Evolutionary conservation across 208 protist species (phyloP), one percentile per base, ranked within the genome.

Genomic region (Trypanosomatidae sp.): DNA sequence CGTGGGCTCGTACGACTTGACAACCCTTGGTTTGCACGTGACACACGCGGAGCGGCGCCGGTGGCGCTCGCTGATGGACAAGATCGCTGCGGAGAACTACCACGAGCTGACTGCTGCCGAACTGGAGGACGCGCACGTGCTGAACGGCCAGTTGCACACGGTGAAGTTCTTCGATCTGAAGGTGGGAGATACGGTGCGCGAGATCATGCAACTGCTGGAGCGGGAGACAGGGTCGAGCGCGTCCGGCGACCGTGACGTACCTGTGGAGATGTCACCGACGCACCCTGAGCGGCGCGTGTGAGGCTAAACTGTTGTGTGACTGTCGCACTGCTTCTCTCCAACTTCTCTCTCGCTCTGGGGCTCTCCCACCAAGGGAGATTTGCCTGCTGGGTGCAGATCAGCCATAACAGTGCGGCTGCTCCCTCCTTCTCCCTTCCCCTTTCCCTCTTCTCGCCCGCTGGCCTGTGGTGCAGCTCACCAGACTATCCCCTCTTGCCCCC

Each of bases 151-250:
- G 76, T 81, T 96, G 53, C 91, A 94, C 81, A 93, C 89, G 19
- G 79, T 93, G 28, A 96, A 96, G 71, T 94, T 96, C 66, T 86
- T 94, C 68, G 91, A 96, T 70, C 59, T 94, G 55, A 94, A 94
- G 78, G 79, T 96, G 46, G 91, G 91, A 28, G 91, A 96, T 71
- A 89, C 88, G 25, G 82, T 93, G 67, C 74, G 86, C 25, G 91
- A 96, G 71, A 91, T 96, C 41, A 59, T 96, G 77, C 80, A 88
- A 53, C 53, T 91, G 15, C 66, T 91, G 47, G 79, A 91, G 76
- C 87, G 85, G 8, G 82, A 88, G 39, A 82, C 85, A 1, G 83
- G 79, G 12, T 59, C 36, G n/a, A 77, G 78, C 52, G 79, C 82
- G 3, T 93, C 91, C 2, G 72, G 76, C 2, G 73, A 94, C 56